Percentiles rank a stretch among this genome's conserved stretches.
These are phyloP conservation scores for Schwanniomyces occidentalis DNA, from an alignment of 805 yeast species.

Conservation along the genomic window DNA sequence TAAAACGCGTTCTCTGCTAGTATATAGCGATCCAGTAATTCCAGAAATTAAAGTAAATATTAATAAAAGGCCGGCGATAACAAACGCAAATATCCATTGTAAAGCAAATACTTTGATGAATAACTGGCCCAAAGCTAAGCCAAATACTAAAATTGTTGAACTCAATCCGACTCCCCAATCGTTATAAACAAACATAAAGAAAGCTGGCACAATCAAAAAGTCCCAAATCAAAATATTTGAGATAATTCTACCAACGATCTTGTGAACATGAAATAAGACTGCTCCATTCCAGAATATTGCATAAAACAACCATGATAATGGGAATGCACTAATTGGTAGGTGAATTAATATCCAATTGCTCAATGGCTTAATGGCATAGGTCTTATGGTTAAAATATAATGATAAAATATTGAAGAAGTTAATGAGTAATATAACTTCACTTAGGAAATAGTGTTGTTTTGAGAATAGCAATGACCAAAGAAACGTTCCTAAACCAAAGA, in stretches of 20 bases:
- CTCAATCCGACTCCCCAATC: conserved; percentile 74
- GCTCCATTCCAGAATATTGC: conserved; percentile 87
- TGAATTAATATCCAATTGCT: conserved; percentile 60
- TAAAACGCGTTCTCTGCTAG: conserved; percentile 11
- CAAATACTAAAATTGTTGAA: conserved; percentile 58
- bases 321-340: conserved; percentile 65
- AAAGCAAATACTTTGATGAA: conserved; percentile 68
- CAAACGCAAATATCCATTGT: conserved; percentile 84
- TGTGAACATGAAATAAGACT: conserved; percentile 61
- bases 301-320: conserved; percentile 72
- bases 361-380: conserved; percentile 55
- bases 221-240: conserved; percentile 81
- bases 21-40: conserved; percentile 28
- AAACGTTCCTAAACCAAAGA: conserved; percentile 60
- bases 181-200: conserved; percentile 54
- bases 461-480: conserved; percentile 67
- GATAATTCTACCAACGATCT: conserved; percentile 60
- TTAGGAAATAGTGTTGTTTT: conserved; percentile 54
- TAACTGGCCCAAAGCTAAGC: conserved; percentile 70
- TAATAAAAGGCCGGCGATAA: conserved; percentile 59
- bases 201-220: conserved; percentile 63
- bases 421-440: conserved; percentile 57
- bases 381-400: conserved; percentile 58
- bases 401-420: conserved; percentile 61
- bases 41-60: conserved; percentile 50